Base-by-base conservation (phyloP, 2,329 filamentous ascomycete species). In the Cytospora piceicola region DNA sequence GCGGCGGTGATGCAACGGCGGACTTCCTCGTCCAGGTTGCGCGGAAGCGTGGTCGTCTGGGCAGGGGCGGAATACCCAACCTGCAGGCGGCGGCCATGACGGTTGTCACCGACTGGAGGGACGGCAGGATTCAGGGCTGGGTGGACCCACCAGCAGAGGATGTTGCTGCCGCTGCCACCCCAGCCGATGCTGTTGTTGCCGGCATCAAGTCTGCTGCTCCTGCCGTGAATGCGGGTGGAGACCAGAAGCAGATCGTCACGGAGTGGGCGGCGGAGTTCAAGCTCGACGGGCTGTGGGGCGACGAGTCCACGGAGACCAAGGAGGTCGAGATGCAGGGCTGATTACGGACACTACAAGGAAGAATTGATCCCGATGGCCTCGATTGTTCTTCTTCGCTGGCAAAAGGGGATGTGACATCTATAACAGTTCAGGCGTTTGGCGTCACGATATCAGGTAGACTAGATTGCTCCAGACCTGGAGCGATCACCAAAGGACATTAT, bases 1-100 rank as follows among this genome's bases (percentile, higher is more conserved):
- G 81, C 67, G 83, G 88, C 64, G 90, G 90, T 64, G 93, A 97
- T 75, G 79, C 87, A 64, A 95, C 92, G 7, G 96, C 89, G 20
- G 93, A 97, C 77, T 98, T 98, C 80, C 80, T 99, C 42, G 88
- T 98, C 62, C 94, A 99, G 76, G 94, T 99, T 15, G 95, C 95
- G 6, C 87, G 95, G 73, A 97, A 97, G 82, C 87, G 95, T 67
- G 95, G 95, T 61, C 85, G 95, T 65, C 83, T 99, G 20, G 93
- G 94, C 59, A 90, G 91, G 71, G 94, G 94, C 24, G 95, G 95
- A 68, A 85, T 98, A 20, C 95, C 95, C 53, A 99, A 98, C 77
- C 78, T 98, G 66, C 84, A 88, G 71, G 89, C 91, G 62, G 94
- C 95, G 9, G 95, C 94, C 69, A 94, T 95, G 85, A 90, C 92